Conservation (phyloP, 345 rosid genomes). For the Arabidopsis suecica region DNA sequence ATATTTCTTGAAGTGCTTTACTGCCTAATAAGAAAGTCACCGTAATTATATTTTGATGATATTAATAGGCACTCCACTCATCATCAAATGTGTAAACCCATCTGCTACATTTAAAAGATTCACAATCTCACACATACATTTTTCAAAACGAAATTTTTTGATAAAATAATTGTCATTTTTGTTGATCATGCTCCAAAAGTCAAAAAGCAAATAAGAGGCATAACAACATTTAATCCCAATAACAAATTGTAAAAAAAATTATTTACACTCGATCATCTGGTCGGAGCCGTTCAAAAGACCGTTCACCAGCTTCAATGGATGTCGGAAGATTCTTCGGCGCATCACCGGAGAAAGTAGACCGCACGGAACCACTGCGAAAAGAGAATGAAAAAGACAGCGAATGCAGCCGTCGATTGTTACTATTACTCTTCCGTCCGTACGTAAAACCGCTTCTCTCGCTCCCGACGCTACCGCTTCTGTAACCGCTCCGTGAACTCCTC, state of each 20-base stretch:
- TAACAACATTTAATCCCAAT: conserved; percentile 9
- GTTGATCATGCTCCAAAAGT: conserved; percentile 24
- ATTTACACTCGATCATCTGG: conserved; percentile 46
- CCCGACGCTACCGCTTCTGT: conserved; percentile 58
- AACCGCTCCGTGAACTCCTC: conserved; percentile 66
- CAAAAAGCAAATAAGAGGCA: conserved; percentile 17
- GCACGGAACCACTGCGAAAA: conserved; percentile 46
- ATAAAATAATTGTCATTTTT: not conserved
- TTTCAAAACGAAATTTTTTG: no score
- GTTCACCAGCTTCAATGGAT: conserved; percentile 54
- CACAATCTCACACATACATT: conserved; percentile 28
- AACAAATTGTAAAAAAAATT: not conserved
- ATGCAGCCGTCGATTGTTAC: conserved; percentile 47
- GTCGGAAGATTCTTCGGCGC: conserved; percentile 44
- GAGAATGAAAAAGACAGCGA: conserved; percentile 48
- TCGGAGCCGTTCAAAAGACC: conserved; percentile 56
- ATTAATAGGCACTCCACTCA: no score
- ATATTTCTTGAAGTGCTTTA: no score
- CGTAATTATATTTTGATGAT: no score
- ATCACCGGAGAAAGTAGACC: conserved; percentile 42
- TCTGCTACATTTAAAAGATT: conserved; percentile 26
- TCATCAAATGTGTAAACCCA: not conserved
- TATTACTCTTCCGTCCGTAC: conserved; percentile 41
- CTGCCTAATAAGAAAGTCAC: no score
- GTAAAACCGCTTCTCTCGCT: conserved; percentile 42